Evolutionary conservation across 2,329 filamentous ascomycete species (phyloP).

Genomic region (Cladosporium sp.): DNA sequence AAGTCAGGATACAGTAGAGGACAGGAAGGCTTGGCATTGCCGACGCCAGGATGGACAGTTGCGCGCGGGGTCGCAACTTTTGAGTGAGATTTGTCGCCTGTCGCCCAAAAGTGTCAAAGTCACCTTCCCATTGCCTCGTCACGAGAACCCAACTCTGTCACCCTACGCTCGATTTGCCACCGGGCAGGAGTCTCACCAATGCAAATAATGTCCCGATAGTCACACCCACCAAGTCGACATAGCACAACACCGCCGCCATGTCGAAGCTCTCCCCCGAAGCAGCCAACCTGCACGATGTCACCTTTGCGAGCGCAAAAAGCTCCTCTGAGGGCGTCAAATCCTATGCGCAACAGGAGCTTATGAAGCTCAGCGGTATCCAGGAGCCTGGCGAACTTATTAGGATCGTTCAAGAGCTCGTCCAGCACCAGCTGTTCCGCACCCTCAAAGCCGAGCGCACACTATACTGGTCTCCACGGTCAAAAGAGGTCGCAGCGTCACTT

Average conservation of each 20-base stretch:
- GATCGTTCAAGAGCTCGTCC: slow-evolving; percentile 29
- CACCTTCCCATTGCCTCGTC: not conserved
- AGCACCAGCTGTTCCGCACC: slow-evolving; percentile 29
- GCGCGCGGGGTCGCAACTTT: not conserved
- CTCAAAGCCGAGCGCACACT: slow-evolving; percentile 25
- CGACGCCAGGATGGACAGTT: not conserved
- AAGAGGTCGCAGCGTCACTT: slow-evolving; percentile 21
- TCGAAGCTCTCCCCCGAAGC: slow-evolving; percentile 13
- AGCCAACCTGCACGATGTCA: slow-evolving; percentile 12
- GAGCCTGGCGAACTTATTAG: slow-evolving; percentile 24
- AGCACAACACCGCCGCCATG: slow-evolving; percentile 7
- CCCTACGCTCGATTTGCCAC: not conserved
- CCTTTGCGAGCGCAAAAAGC: slow-evolving; percentile 9
- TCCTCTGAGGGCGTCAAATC: slow-evolving; percentile 26
- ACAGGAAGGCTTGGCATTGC: not conserved
- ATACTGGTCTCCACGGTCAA: slow-evolving; percentile 22
- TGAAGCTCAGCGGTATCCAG: slow-evolving; percentile 20
- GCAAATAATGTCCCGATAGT: slow-evolving; percentile 5
- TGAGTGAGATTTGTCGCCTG: not conserved
- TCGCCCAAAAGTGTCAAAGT: not conserved
- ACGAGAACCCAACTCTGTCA: not conserved
- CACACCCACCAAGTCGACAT: not conserved
- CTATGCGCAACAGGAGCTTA: slow-evolving; percentile 30
- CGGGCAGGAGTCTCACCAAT: not conserved
- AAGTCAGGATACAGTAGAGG: too few species aligned